Evolutionary conservation across 805 yeast genomes (phyloP), one percentile per base, ranked within the genome.

Genomic region (Ogataea paradorogensis): DNA sequence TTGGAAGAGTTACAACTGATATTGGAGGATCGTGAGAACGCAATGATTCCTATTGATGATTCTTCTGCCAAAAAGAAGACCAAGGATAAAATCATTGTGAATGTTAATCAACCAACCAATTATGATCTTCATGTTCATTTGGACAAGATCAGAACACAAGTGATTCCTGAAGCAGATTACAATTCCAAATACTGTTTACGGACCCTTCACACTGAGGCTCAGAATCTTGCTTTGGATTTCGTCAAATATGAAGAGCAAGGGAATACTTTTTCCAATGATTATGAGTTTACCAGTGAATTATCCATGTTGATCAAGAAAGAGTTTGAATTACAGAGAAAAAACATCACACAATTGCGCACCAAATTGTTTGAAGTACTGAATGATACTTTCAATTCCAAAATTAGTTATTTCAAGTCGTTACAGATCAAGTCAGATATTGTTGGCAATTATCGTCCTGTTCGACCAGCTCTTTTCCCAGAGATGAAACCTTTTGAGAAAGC

Each of bases 401-500:
- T 91, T 27, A 84, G 75, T 30, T 93, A 90, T 59, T 93, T 82
- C 65, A 79, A 80, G 51, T 90, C 87, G 45, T 70, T 93, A 22
- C 99, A 93, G 60, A 82, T 73, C 37, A 73, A 90, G 16, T 88
- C 97, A 0, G 98, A 93, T 61, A 80, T 80, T 29, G 90, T 91
- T 25, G 73, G 73, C 7, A 71, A 76, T 7, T 65, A 76, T 38
- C 66, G 65, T 16, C 59, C 69, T 11, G 51, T 59, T 15, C 46
- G 47, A 7, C 39, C 48, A 5, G 27, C 35, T 8, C 18, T 35
- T 9, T 18, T 23, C 5, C 35, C 34, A 10, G 40, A 30, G 3
- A 24, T 43, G 21, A 43, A 46, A 1, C 64, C 64, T 1, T 15
- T 14, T 10, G 54, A 51, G 16, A 52, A 40, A 21, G 61, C 62